Base-by-base conservation (phyloP, 208 protist genomes). In the Leishmania tropica region DNA sequence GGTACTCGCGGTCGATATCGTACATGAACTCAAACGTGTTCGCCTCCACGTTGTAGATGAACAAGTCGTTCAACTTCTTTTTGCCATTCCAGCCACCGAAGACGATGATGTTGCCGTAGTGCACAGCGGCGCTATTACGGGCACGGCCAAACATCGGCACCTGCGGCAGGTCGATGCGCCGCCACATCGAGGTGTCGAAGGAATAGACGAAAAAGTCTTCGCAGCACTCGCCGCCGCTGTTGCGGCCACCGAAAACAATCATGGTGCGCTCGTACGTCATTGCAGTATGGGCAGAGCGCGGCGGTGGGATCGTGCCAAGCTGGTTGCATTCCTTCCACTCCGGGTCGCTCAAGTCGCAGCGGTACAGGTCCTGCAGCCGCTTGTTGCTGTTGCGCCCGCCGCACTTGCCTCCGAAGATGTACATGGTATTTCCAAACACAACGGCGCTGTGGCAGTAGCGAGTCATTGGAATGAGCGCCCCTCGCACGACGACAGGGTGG, bases 61-160 rank as follows among this genome's bases (percentile, higher is more conserved):
- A 94, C 51, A 97, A 85, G 79, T 97, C 95, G 79, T 96, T 96
- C 45, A 97, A 85, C 78, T 97, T 97, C 76, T 95, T 95, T 76
- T 91, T 93, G 13, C 95, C 95, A 76, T 95, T 96, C 93, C 95
- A 97, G 47, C 95, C 95, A 28, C 92, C 95, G 81, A 97, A 97
- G 45, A 96, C 89, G 75, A 96, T 86, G 79, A 96, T 90, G 73
- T 83, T 88, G 75, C 93, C 95, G 83, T 93, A 80, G 87, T 97
- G 95, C 83, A 93, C 90, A 31, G 96, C 91, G 35, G 91, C 90
- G 81, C 92, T 95, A 85, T 97, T 95, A 37, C 95, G 91, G n/a
- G 95, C 95, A 17, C 95, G 87, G 19, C 91, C 90, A 85, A 97
- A 94, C 53, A 93, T 83, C 7, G 80, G 75, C n/a, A 84, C 75